A percentile compares a stretch with the other conserved stretches of the same genome.
Conservation (phyloP, 2,329 filamentous ascomycete species). For the Fusarium cicatricum region DNA sequence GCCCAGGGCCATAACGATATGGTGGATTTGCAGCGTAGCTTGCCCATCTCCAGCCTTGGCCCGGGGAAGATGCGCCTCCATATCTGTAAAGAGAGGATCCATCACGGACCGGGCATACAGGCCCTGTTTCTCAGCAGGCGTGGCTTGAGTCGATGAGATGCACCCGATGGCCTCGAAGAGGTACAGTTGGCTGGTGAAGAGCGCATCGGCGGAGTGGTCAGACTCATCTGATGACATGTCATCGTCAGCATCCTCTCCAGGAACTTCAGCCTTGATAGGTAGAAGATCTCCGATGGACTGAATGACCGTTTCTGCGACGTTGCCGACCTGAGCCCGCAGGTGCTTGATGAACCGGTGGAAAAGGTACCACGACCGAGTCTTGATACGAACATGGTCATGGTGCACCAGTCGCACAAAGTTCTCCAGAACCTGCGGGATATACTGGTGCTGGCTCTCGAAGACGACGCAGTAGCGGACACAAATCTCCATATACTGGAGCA, state of each 20-base stretch:
- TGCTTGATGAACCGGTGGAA: conserved; percentile 94
- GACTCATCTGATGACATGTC: conserved; percentile 96
- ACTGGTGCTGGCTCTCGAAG: conserved; percentile 83
- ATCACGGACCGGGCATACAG: conserved; percentile 88
- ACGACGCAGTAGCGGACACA: conserved; percentile 93
- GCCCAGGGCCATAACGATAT: conserved; percentile 94
- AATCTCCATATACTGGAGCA: conserved; percentile 98
- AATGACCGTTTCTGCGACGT: conserved; percentile 90
- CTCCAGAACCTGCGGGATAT: conserved; percentile 87
- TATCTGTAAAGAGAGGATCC: conserved; percentile 87
- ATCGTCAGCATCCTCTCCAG: conserved; percentile 78
- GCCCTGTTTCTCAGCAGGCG: conserved; percentile 84
- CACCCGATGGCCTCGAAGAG: conserved; percentile 95
- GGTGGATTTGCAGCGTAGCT: conserved; percentile 88
- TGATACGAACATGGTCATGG: conserved; percentile 85
- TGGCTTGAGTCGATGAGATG: conserved; percentile 82
- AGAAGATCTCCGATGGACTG: conserved; percentile 88
- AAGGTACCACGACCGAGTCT: conserved; percentile 94
- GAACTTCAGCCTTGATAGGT: conserved; percentile 88
- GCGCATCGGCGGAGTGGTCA: conserved; percentile 86
- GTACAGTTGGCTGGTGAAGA: conserved; percentile 91
- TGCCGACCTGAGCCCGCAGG: conserved; percentile 82
- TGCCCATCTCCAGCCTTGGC: conserved; percentile 85
- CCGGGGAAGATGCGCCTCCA: conserved; percentile 78
- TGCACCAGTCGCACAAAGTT: conserved; percentile 92